Evolutionary conservation across 306 rosid genomes (phyloP).

Genomic region (Argentina anserina): DNA sequence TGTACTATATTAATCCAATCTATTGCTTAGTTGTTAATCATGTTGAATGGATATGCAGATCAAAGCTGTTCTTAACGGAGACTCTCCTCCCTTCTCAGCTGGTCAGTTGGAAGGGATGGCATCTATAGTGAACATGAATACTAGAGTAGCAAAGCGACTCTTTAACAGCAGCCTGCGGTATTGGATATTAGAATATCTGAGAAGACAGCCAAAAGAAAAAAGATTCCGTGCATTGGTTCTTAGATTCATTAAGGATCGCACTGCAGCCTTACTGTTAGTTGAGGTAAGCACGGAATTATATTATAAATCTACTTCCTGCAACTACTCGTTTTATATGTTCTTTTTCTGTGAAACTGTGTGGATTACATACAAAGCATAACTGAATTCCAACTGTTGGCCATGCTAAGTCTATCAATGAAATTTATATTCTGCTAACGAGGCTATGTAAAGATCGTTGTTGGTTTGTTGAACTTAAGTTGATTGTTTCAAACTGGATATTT

Average conservation of each 20-base stretch:
- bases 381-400: neutral
- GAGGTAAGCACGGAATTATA: slow-evolving; percentile 56
- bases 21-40: neutral
- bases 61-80: slow-evolving; percentile 77
- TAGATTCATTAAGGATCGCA: slow-evolving; percentile 77
- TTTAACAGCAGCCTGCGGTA: slow-evolving; percentile 68
- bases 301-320: slow-evolving; percentile 1
- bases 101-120: slow-evolving; percentile 85
- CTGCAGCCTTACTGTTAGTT: slow-evolving; percentile 68
- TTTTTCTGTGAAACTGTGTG: neutral
- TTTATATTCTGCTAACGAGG: neutral
- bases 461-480: neutral
- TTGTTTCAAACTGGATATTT: slow-evolving; percentile 6
- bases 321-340: neutral
- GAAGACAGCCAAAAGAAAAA: slow-evolving; percentile 75
- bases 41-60: slow-evolving; percentile 37
- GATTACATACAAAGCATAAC: neutral
- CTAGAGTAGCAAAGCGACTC: slow-evolving; percentile 68
- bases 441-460: neutral
- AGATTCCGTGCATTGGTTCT: slow-evolving; percentile 71
- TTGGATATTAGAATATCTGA: slow-evolving; percentile 84
- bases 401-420: neutral
- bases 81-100: slow-evolving; percentile 67
- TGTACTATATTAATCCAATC: neutral
- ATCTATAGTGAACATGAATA: slow-evolving; percentile 51